Evolutionary conservation across 2,329 filamentous ascomycete species (phyloP), one percentile per base, ranked within the genome.

Genomic region (Spiromastix sp.): DNA sequence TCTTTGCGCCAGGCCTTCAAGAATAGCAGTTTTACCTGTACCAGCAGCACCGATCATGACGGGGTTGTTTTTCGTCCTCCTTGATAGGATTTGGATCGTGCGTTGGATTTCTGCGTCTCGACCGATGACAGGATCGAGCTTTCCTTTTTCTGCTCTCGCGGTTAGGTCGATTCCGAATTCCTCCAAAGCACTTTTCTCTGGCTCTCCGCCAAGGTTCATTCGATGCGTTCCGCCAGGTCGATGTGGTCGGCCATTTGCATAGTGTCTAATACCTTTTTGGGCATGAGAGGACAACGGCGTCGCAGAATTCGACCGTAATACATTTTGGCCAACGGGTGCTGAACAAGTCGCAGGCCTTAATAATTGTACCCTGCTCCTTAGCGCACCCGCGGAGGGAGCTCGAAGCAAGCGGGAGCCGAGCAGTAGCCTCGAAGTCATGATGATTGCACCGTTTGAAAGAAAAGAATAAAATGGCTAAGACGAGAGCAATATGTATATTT

Each of bases 111-210:
- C 91, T 4, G 75, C 69, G 50, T 95, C 87, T 56, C 91, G 74
- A 13, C 91, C 91, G 52, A 98, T 96, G 10, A 96, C 89, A 0
- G 91, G 91, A 52, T 98, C 91, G 3, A 98, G 71, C 55, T 94
- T 95, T 26, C 91, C 91, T 32, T 82, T 81, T 55, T 74, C 83
- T 13, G 91, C 91, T 49, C 75, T 76, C 9, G 77, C 82, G 2
- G 91, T 96, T 35, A 98, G 68, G 55, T 98, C 89, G 41, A 95
- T 70, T 39, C 91, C 91, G 52, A 79, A 98, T 57, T 93, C 76
- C 58, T 96, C 89, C 34, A 96, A 64, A 1, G 91, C 87, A 2
- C 87, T 70, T 61, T 95, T 94, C 59, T 95, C 72, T 4, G 66
- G 65, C 47, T 76, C 81, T 38, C 73, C 77, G 37, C 85, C 75